These are phyloP conservation scores for Cryptococcus sp. DNA, from an alignment of 1,284 basidiomycete species.

Conservation along the genomic window DNA sequence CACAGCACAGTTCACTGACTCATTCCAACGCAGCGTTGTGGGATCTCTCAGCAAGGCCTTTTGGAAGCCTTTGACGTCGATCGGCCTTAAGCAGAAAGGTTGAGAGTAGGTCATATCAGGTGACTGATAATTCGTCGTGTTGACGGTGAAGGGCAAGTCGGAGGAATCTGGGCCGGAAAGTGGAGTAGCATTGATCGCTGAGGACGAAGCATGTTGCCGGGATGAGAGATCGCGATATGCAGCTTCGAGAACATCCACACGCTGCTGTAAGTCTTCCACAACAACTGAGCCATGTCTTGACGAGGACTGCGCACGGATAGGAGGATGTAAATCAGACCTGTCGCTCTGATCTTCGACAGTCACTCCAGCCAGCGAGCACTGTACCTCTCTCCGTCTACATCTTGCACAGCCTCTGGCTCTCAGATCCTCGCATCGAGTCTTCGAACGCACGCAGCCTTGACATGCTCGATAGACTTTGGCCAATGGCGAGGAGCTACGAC, in stretches of 20 bases:
- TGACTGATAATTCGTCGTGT: too few relatives aligned
- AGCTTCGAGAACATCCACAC: too few relatives aligned
- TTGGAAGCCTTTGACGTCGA: constrained; percentile 3
- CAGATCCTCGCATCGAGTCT: constrained; percentile 41
- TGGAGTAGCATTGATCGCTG: too few relatives aligned
- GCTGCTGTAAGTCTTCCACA: too few relatives aligned
- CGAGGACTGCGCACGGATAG: constrained; percentile 2
- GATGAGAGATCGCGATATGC: too few relatives aligned
- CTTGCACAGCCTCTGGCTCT: constrained; percentile 28
- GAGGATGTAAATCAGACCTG: neutral
- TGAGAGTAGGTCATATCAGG: too few relatives aligned
- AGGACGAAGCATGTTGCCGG: too few relatives aligned
- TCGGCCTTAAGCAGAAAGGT: neutral
- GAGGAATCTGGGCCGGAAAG: too few relatives aligned
- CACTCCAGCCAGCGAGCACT: constrained; percentile 26
- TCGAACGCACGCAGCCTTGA: constrained; percentile 31
- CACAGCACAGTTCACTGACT: constrained; percentile 3
- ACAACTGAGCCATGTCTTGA: neutral
- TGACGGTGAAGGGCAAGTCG: too few relatives aligned
- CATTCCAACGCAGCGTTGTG: constrained; percentile 16
- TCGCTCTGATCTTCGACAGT: constrained; percentile 3
- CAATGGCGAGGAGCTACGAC: constrained; percentile 5
- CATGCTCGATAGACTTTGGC: constrained; percentile 39
- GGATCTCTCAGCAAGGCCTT: constrained; percentile 24
- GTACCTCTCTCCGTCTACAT: constrained; percentile 30